A percentile compares a stretch with the other conserved stretches of the same genome.
These are phyloP conservation scores for Gossypium anomalum DNA, from an alignment of 345 rosid species.

Conservation along the genomic window DNA sequence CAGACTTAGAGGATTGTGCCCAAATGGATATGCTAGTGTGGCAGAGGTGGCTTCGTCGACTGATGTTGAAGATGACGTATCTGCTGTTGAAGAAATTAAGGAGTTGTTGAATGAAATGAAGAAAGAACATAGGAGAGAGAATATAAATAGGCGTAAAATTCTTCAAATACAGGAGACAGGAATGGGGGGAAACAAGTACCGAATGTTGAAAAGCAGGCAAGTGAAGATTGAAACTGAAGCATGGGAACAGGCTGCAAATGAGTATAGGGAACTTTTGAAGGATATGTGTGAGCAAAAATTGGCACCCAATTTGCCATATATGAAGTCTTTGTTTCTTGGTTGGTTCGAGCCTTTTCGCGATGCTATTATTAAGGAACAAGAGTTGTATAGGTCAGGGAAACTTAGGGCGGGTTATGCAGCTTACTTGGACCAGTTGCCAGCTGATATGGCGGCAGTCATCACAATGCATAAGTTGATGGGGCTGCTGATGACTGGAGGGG, in stretches of 20 bases:
- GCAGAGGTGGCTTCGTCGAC: slow-evolving; percentile 85
- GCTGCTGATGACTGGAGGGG: slow-evolving; percentile 75
- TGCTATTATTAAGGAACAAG: slow-evolving; percentile 69
- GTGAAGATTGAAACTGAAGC: slow-evolving; percentile 91
- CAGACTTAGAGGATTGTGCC: slow-evolving; percentile 32
- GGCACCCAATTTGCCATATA: slow-evolving; percentile 90
- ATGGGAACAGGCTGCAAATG: slow-evolving; percentile 84
- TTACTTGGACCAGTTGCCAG: slow-evolving; percentile 68
- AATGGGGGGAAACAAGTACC: slow-evolving; percentile 39
- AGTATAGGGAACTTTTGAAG: slow-evolving; percentile 69
- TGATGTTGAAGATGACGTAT: slow-evolving; percentile 67
- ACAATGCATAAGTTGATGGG: slow-evolving; percentile 88
- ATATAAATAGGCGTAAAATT: slow-evolving; percentile 17
- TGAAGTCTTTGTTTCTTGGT: slow-evolving; percentile 86
- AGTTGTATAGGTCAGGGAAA: slow-evolving; percentile 50
- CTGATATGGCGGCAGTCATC: slow-evolving; percentile 88
- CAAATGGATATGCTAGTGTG: slow-evolving; percentile 58
- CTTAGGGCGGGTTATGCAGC: slow-evolving; percentile 42
- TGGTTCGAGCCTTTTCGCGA: slow-evolving; percentile 93
- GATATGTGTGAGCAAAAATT: slow-evolving; percentile 93
- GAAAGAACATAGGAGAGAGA: slow-evolving; percentile 49
- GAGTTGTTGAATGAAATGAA: slow-evolving; percentile 59
- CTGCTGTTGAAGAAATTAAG: slow-evolving; percentile 55
- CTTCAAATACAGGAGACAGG: slow-evolving; percentile 27
- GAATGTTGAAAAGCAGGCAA: slow-evolving; percentile 59